A percentile compares a stretch with the other conserved stretches of the same genome.
Conservation (phyloP, 169 alveolate genomes). For the Plasmodium gaboni region DNA sequence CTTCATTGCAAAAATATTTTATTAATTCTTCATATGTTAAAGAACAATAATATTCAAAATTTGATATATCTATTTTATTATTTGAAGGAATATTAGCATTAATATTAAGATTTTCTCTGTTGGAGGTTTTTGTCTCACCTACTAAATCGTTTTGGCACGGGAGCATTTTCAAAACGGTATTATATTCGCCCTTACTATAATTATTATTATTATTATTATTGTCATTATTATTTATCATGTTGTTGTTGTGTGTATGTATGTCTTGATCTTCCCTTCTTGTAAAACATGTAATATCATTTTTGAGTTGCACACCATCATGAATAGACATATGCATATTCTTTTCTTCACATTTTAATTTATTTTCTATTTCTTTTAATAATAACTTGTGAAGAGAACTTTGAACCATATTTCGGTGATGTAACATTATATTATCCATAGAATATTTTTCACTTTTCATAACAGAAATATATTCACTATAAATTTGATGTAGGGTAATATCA, state of each 20-base stretch:
- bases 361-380: constrained; percentile 18
- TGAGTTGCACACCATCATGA: neutral
- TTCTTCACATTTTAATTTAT: neutral
- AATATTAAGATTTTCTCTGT: neutral
- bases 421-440: constrained; percentile 50
- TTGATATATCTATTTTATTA: no score
- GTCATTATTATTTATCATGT: neutral
- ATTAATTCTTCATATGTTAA: constrained; percentile 59
- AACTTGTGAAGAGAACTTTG: constrained; percentile 25
- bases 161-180: neutral
- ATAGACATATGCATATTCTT: neutral
- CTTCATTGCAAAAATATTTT: constrained; percentile 13
- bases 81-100: neutral
- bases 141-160: neutral
- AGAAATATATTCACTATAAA: constrained; percentile 36
- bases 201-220: neutral
- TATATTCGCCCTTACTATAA: neutral
- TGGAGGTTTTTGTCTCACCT: neutral
- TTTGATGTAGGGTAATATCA: constrained; percentile 32
- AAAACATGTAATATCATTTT: neutral
- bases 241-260: neutral
- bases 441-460: constrained; percentile 27
- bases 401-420: constrained; percentile 33
- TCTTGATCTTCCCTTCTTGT: neutral
- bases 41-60: neutral